These are phyloP conservation scores for Castanea crenata DNA, from an alignment of 306 rosid genomes.

Conservation along the genomic window DNA sequence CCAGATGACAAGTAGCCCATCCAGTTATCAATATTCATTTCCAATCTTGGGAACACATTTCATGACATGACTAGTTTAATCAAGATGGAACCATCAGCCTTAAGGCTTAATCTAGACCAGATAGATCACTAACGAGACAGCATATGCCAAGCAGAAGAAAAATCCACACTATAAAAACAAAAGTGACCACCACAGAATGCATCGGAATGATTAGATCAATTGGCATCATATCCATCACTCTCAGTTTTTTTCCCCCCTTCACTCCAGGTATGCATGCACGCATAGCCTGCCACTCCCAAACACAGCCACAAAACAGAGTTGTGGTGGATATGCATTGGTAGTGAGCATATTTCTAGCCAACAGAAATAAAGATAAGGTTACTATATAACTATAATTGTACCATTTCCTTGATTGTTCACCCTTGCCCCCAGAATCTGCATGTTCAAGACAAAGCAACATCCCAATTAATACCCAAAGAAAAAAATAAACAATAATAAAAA, in stretches of 20 bases:
- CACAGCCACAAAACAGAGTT: background rate
- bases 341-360: background rate
- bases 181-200: slow-evolving; percentile 1
- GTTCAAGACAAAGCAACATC: slow-evolving; percentile 29
- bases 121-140: background rate
- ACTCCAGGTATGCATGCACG: background rate
- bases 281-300: background rate
- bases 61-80: slow-evolving; percentile 3
- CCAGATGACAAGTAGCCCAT: background rate
- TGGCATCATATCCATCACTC: background rate
- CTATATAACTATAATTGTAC: slow-evolving; percentile 10
- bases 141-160: background rate
- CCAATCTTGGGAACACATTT: background rate
- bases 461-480: slow-evolving; percentile 12
- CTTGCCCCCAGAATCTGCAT: slow-evolving; percentile 61
- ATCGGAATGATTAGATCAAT: background rate
- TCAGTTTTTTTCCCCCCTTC: background rate
- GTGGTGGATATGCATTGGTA: background rate
- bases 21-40: background rate
- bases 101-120: background rate
- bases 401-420: slow-evolving; percentile 35
- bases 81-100: background rate
- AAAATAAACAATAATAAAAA: background rate
- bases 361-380: background rate
- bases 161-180: background rate